phyloP scores from a whole-genome alignment of 2,329 filamentous ascomycete species.

The Pseudogymnoascus sp. region DNA sequence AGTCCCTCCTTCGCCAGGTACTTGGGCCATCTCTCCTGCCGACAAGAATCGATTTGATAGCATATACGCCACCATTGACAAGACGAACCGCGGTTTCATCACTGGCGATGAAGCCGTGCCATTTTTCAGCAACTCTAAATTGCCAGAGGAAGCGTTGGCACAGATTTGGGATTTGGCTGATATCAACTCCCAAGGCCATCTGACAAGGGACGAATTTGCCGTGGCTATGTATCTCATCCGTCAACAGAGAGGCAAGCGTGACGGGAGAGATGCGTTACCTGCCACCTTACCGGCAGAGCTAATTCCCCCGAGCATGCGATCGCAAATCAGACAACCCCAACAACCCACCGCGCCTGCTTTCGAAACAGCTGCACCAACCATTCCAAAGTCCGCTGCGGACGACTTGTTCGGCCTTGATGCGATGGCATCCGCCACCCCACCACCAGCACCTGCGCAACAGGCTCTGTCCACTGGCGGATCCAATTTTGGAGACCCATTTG shows the following conservation, averaged over 20 bases:
- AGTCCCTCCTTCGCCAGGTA: conserved; percentile 34
- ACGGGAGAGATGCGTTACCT: conserved; percentile 54
- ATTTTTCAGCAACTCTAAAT: conserved; percentile 86
- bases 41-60: conserved; percentile 86
- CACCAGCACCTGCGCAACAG: conserved; percentile 48
- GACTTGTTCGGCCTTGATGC: conserved; percentile 91
- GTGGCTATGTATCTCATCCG: conserved; percentile 96
- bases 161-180: conserved; percentile 97
- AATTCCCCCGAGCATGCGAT: conserved; percentile 78
- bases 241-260: conserved; percentile 69
- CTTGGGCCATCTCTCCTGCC: conserved; percentile 70
- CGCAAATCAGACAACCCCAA: conserved; percentile 40
- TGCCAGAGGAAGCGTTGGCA: conserved; percentile 80
- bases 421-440: conserved; percentile 40
- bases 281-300: conserved; percentile 69
- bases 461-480: conserved; percentile 69
- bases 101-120: conserved; percentile 89
- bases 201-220: conserved; percentile 86
- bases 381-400: conserved; percentile 75
- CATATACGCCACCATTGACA: conserved; percentile 79
- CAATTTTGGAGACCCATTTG: conserved; percentile 37
- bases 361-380: conserved; percentile 33
- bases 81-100: conserved; percentile 69
- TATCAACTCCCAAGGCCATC: conserved; percentile 78
- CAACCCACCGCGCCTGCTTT: conserved; percentile 36